Evolutionary conservation across 1,139 yeast genomes (phyloP).

Genomic region (Insectozyma bohioensis): DNA sequence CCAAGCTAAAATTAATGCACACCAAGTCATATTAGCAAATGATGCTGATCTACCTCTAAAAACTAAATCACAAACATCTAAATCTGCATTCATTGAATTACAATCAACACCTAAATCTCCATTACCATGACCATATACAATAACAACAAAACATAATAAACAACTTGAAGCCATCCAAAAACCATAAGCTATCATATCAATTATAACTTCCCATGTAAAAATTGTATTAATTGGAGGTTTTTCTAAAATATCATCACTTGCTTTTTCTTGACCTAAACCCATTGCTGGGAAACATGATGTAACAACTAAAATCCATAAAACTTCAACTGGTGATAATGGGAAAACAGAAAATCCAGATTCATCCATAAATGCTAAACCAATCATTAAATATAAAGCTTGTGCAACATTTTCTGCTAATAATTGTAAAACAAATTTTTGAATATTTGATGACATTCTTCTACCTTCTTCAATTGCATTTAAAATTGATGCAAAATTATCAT

Average conservation of each 20-base stretch:
- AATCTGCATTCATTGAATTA: constrained; percentile 18
- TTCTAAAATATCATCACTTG: constrained; percentile 64
- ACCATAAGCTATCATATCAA: constrained; percentile 78
- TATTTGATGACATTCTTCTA: constrained; percentile 76
- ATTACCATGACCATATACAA: constrained; percentile 64
- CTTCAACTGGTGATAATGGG: constrained; percentile 79
- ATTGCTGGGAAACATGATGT: constrained; percentile 84
- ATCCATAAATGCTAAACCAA: constrained; percentile 73
- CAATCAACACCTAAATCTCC: constrained; percentile 70
- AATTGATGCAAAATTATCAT: constrained; percentile 93
- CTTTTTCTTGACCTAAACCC: constrained; percentile 79
- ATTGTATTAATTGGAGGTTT: constrained; percentile 64
- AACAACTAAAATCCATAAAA: constrained; percentile 75
- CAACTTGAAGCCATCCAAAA: constrained; percentile 72
- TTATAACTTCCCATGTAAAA: constrained; percentile 67
- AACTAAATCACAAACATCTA: constrained; percentile 54
- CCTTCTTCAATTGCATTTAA: constrained; percentile 88
- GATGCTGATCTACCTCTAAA: constrained; percentile 80
- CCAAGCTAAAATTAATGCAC: constrained; percentile 85
- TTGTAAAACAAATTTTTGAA: constrained; percentile 81
- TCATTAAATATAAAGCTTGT: constrained; percentile 67
- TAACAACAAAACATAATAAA: constrained; percentile 62
- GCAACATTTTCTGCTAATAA: constrained; percentile 77
- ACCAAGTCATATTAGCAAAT: constrained; percentile 89
- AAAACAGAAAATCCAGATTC: constrained; percentile 60